These are phyloP conservation scores for Rhytidhysteron rufulum DNA, from an alignment of 2,329 filamentous ascomycete genomes.

Conservation along the genomic window DNA sequence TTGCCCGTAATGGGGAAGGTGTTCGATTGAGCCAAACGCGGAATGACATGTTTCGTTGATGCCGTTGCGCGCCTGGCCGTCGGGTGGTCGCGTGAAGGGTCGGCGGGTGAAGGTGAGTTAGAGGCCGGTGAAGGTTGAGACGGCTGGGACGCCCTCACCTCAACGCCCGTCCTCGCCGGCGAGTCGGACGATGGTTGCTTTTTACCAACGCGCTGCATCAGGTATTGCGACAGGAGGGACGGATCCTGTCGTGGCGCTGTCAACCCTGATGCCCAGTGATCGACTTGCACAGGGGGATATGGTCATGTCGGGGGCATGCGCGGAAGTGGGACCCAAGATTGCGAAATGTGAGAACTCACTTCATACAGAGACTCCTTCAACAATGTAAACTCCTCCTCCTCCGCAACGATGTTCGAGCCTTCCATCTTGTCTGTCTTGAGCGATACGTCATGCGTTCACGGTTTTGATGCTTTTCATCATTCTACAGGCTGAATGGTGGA, in stretches of 20 bases:
- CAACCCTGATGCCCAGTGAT: slow-evolving; percentile 17
- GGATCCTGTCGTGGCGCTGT: slow-evolving; percentile 30
- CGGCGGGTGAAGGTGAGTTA: slow-evolving; percentile 7
- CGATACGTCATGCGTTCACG: too few relatives aligned
- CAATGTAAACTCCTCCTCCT: slow-evolving; percentile 24
- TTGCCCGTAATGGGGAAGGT: slow-evolving; percentile 27
- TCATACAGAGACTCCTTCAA: slow-evolving; percentile 28
- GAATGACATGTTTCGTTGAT: slow-evolving; percentile 24
- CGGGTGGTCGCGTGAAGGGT: slow-evolving; percentile 11
- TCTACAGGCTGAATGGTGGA: too few relatives aligned
- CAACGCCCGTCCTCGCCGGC: slow-evolving; percentile 6
- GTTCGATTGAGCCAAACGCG: slow-evolving; percentile 21
- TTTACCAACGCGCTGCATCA: slow-evolving; percentile 29
- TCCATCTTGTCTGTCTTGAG: too few relatives aligned
- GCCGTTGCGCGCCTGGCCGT: slow-evolving; percentile 25
- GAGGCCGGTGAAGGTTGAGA: slow-evolving; percentile 10
- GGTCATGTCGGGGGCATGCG: slow-evolving; percentile 19
- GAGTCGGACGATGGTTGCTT: slow-evolving; percentile 1
- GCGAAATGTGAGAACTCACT: slow-evolving; percentile 24
- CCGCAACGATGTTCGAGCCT: too few relatives aligned
- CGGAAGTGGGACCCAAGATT: slow-evolving; percentile 2
- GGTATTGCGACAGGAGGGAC: slow-evolving; percentile 32
- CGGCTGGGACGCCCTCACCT: background rate
- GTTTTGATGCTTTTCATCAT: too few relatives aligned
- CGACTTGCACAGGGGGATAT: slow-evolving; percentile 19